Base-by-base conservation (phyloP, 192 early-diverging fungal species). In the Umbelopsis ramanniana region DNA sequence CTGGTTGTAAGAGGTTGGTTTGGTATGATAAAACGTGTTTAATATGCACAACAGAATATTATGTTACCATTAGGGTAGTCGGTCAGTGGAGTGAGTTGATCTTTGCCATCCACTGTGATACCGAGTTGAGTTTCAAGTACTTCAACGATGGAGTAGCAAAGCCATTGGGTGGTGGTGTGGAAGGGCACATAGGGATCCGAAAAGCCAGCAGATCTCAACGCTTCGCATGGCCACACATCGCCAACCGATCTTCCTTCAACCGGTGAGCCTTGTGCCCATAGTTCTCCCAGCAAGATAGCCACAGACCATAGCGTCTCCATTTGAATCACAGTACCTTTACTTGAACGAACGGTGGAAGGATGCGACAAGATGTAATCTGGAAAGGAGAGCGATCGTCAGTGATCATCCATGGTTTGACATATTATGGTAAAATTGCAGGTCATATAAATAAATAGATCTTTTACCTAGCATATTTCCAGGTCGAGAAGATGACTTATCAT, bases 81-180 rank as follows among this genome's bases (percentile, higher is more conserved):
- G 21, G 92, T 89, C 43, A 98, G 81, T 10, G 95, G 95, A 6
- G 96, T 98, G 72, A 98, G 83, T 9, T 82, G 73, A 66, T 93
- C 88, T 14, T 88, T 81, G 22, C 89, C 91, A 35, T 80, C 79
- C 68, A 93, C 82, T 14, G 68, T 85, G 37, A 85, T 75, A 26
- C 77, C 76, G 15, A 81, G 35, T 29, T 83, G 33, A 14, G 83
- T 85, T 52, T 84, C 83, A 17, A 97, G 75, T 5, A 93, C 90
- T 53, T 97, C 96, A 75, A 96, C 89, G 52, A 97, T 81, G 0
- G 94, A 95, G 82, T 96, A 97, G 11, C 93, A 91, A 38, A 98
- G 86, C 96, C 96, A 98, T 79, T 98, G 96, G 4, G 94, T 93
- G 50, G 97, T 85, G 70, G 95, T 97, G 79, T 98, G 94, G 83